Evolutionary conservation across 768 basidiomycete species (phyloP).

Genomic region (Tylopilus rubrobrunneus): DNA sequence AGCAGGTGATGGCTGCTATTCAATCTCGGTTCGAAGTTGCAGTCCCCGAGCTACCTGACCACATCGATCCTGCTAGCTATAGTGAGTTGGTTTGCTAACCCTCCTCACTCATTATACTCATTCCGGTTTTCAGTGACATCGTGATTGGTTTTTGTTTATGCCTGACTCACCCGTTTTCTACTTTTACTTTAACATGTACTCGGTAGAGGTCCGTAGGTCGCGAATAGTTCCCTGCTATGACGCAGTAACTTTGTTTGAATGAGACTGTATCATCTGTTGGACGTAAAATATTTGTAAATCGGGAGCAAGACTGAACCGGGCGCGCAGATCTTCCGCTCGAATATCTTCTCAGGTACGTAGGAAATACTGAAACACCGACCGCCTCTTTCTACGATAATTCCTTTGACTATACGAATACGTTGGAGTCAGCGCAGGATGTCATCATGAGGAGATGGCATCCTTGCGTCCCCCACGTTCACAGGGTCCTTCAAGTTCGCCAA

Average conservation of each 20-base stretch:
- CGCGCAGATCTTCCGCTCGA: too few species aligned
- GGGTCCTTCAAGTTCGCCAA: too few species aligned
- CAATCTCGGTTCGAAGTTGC: constrained; percentile 97
- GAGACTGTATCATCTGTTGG: background rate
- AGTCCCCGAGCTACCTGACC: constrained; percentile 90
- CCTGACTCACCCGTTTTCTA: constrained; percentile 2
- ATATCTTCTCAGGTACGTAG: too few species aligned
- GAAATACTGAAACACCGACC: too few species aligned
- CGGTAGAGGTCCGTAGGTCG: constrained; percentile 7
- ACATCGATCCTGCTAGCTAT: constrained; percentile 92
- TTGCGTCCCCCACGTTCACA: too few species aligned
- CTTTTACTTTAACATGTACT: constrained; percentile 24
- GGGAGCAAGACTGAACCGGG: too few species aligned
- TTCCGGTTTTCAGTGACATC: constrained; percentile 36
- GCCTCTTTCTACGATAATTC: too few species aligned
- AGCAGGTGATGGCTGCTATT: constrained; percentile 91
- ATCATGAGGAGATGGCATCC: too few species aligned
- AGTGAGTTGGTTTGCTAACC: constrained; percentile 51
- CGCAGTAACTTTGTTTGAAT: constrained; percentile 1
- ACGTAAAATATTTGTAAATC: too few species aligned
- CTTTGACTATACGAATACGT: background rate
- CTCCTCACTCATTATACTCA: background rate
- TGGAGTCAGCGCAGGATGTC: too few species aligned
- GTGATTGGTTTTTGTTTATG: constrained; percentile 30
- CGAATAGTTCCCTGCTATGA: constrained; percentile 1